phyloP scores from a whole-genome alignment of 129 eudicot genomes.

The Sambucus nigra region DNA sequence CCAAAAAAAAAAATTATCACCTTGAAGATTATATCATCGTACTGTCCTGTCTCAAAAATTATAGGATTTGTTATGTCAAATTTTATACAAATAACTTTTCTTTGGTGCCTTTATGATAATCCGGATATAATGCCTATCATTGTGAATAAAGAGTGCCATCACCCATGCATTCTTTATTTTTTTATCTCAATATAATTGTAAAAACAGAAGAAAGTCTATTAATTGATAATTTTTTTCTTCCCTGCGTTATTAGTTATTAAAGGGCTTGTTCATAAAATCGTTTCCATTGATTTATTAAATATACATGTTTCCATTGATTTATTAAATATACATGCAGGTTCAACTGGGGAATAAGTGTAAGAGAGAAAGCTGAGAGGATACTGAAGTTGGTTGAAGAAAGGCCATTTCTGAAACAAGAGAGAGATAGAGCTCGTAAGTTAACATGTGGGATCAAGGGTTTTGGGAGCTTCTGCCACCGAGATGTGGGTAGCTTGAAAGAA shows the following conservation, averaged over 20 bases:
- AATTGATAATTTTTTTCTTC: neutral
- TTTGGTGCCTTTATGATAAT: too few species aligned
- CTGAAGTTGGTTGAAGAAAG: conserved; percentile 40
- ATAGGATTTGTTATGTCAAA: too few species aligned
- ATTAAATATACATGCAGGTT: conserved; percentile 29
- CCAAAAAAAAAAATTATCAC: too few species aligned
- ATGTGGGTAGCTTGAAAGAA: conserved; percentile 14
- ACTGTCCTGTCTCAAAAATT: too few species aligned
- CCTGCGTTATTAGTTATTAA: neutral
- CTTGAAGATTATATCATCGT: too few species aligned
- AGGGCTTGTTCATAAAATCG: too few species aligned
- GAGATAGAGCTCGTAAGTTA: conserved; percentile 45
- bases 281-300: too few species aligned
- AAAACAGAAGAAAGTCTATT: neutral
- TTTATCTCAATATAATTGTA: too few species aligned
- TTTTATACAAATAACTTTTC: too few species aligned
- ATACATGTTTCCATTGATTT: neutral
- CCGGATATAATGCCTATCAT: too few species aligned
- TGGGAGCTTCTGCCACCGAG: conserved; percentile 49
- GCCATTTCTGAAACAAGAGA: conserved; percentile 46
- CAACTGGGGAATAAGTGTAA: conserved; percentile 63
- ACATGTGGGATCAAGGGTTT: conserved; percentile 56
- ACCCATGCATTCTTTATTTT: too few species aligned
- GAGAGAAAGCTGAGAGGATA: conserved; percentile 43
- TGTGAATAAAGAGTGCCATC: too few species aligned